Percentiles rank a stretch among this genome's conserved stretches.
These are phyloP conservation scores for Cucumis melo DNA, from an alignment of 306 rosid species.

Conservation along the genomic window DNA sequence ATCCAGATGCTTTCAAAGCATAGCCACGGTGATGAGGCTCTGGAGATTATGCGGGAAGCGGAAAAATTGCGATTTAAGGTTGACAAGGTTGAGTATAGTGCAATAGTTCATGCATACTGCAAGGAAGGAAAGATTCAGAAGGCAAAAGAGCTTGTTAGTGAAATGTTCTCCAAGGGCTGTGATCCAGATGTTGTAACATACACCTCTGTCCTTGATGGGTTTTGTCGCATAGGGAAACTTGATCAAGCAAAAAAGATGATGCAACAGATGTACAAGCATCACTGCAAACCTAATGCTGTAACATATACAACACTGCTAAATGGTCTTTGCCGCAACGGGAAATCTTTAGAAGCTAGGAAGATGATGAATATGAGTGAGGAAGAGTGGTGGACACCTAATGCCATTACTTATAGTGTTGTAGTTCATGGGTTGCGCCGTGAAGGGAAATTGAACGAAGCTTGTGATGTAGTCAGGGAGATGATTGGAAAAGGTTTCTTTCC, in stretches of 20 bases:
- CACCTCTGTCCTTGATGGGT: conserved; percentile 58
- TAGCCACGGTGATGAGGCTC: conserved; percentile 63
- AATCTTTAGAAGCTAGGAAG: conserved; percentile 63
- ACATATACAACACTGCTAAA: conserved; percentile 64
- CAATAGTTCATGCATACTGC: conserved; percentile 67
- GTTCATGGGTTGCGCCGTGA: conserved; percentile 78
- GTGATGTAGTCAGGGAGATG: conserved; percentile 60
- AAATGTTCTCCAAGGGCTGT: conserved; percentile 61
- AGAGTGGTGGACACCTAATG: conserved; percentile 83
- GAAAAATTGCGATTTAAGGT: conserved; percentile 47
- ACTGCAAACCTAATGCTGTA: conserved; percentile 70
- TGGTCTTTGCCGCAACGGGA: conserved; percentile 73
- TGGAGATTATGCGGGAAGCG: conserved; percentile 57
- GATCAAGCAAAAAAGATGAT: conserved; percentile 81
- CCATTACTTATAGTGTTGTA: conserved; percentile 57
- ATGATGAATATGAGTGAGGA: conserved; percentile 65
- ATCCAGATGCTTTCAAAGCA: conserved; percentile 63
- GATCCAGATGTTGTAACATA: conserved; percentile 81
- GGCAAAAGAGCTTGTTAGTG: conserved; percentile 54
- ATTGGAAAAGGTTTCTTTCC: conserved; percentile 53
- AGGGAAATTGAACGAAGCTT: conserved; percentile 64
- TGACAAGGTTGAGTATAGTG: conserved; percentile 81
- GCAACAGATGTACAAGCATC: conserved; percentile 74
- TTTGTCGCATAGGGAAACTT: conserved; percentile 55
- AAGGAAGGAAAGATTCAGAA: conserved; percentile 43